phyloP scores from a whole-genome alignment of 2,329 filamentous ascomycete species.

The Dactylellina drechsleri region DNA sequence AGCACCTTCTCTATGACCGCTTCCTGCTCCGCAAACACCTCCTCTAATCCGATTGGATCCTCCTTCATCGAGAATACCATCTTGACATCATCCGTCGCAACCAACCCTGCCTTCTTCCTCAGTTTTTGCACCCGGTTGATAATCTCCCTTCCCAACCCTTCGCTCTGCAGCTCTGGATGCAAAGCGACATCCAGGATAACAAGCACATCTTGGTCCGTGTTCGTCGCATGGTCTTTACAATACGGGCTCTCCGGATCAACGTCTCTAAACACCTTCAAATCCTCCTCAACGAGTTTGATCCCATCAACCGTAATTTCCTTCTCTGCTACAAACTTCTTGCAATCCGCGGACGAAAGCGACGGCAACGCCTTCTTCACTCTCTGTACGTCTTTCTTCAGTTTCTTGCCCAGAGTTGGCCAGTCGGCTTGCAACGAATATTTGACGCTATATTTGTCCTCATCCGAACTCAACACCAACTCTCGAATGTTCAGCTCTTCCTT shows the following conservation, averaged over 20 bases:
- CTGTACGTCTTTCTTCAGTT: slow-evolving; percentile 92
- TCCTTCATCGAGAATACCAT: slow-evolving; percentile 89
- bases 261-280: slow-evolving; percentile 82
- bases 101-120: slow-evolving; percentile 90
- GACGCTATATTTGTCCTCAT: slow-evolving; percentile 91
- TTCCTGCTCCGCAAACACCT: slow-evolving; percentile 75
- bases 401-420: slow-evolving; percentile 94
- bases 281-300: slow-evolving; percentile 81
- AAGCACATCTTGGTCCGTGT: slow-evolving; percentile 88
- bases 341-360: slow-evolving; percentile 78
- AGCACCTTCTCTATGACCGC: slow-evolving; percentile 79
- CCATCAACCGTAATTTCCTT: slow-evolving; percentile 85
- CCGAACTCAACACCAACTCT: slow-evolving; percentile 82
- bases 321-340: slow-evolving; percentile 78
- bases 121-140: slow-evolving; percentile 92
- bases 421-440: slow-evolving; percentile 90
- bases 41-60: slow-evolving; percentile 79
- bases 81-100: slow-evolving; percentile 91
- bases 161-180: slow-evolving; percentile 85
- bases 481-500: slow-evolving; percentile 90
- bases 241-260: slow-evolving; percentile 74
- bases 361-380: slow-evolving; percentile 92
- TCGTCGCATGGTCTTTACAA: slow-evolving; percentile 81
- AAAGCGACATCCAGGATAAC: slow-evolving; percentile 86
- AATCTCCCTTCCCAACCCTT: slow-evolving; percentile 89